Base-by-base conservation (phyloP, 352 stramenopile species). In the Pythium rishiriense region DNA sequence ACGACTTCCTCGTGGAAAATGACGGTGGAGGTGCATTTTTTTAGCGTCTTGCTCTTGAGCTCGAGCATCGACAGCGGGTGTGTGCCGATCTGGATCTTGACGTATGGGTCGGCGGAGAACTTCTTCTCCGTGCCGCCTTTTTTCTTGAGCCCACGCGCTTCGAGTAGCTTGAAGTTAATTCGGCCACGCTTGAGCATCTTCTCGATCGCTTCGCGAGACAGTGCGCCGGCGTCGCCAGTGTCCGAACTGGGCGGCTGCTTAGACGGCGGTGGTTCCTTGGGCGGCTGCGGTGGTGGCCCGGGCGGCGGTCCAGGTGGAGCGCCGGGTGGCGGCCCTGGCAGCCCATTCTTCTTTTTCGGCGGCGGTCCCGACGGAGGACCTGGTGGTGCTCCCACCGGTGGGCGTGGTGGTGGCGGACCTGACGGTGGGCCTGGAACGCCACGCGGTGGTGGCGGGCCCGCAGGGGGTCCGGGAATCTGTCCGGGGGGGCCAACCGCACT, bases 1-100 rank as follows among this genome's bases (percentile, higher is more conserved):
- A 97, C 70, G 25, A 87, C 62, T 47, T 96, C 90, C 59, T 96
- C 83, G 22, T 94, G 83, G 76, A 98, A 98, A 33, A 91, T 82
- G 6, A 93, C 75, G 17, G 88, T 80, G 10, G 74, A 79, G 3
- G 73, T 69, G 53, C 83, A 89, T 59, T 94, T 94, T 63, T 96
- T 96, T 21, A 91, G 82, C 21, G 85, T 91, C 63, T 80, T 87
- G 65, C 74, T 95, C 70, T 96, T 95, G 53, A 69, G 68, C 33
- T 94, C 82, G 51, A 85, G 71, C 3, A 85, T 73, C 7, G 75
- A 68, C 49, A 96, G 77, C 12, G 88, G 79, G 43, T 93, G 85
- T 12, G 78, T 81, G 42, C 88, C 90, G 17, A 96, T 75, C 42
- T 69, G 72, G 37, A 93, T 70, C 61, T 91, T 95, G 52, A 94